phyloP scores from a whole-genome alignment of 768 basidiomycete genomes.

The Pleurotus tuoliensis region DNA sequence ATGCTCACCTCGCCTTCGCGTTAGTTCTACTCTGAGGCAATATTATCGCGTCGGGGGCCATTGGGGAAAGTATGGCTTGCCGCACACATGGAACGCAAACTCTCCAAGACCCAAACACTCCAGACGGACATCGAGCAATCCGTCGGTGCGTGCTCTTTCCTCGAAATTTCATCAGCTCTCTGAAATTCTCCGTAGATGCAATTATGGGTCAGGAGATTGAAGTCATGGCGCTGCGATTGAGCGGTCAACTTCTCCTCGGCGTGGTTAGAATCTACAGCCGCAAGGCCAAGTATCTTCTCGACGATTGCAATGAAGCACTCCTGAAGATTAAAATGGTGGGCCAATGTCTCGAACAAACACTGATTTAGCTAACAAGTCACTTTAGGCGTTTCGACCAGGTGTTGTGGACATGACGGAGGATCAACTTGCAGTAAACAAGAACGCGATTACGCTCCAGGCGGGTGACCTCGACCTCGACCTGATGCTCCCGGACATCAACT shows the following conservation, averaged over 20 bases:
- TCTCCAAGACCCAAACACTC: conserved; percentile 91
- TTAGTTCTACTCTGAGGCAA: conserved; percentile 91
- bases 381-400: conserved; percentile 89
- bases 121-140: conserved; percentile 95
- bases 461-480: conserved; percentile 78
- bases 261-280: conserved; percentile 97
- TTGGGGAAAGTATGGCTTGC: conserved; percentile 98
- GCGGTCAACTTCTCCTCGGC: conserved; percentile 92
- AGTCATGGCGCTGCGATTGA: conserved; percentile 92
- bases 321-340: conserved; percentile 91
- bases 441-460: conserved; percentile 82
- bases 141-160: conserved; percentile 57
- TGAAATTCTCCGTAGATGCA: conserved; percentile 48
- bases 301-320: conserved; percentile 96
- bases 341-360: neutral
- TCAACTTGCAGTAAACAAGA: conserved; percentile 80
- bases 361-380: conserved; percentile 2
- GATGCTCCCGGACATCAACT: conserved; percentile 75
- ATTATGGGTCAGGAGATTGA: conserved; percentile 94
- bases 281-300: conserved; percentile 95
- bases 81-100: conserved; percentile 97
- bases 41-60: conserved; percentile 90
- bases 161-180: neutral
- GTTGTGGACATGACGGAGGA: conserved; percentile 96
- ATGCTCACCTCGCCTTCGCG: neutral